Evolutionary conservation across 768 basidiomycete genomes (phyloP).

Genomic region (Mycena galopus): DNA sequence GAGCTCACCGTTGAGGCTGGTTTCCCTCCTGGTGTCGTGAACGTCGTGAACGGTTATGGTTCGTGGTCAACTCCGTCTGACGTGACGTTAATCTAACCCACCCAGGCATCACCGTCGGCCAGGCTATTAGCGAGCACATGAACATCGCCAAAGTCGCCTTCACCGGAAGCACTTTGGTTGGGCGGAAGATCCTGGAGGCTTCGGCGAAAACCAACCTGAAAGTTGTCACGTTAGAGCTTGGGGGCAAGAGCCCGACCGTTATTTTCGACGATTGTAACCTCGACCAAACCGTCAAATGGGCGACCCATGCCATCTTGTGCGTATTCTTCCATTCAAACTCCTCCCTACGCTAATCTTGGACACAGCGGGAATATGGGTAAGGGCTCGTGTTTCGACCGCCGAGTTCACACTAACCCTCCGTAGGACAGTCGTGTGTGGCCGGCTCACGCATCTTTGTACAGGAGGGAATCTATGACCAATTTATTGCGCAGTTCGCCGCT

Average conservation of each 20-base stretch:
- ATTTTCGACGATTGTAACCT: conserved; percentile 82
- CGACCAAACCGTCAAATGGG: conserved; percentile 81
- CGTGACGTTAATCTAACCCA: neutral
- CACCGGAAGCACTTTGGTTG: conserved; percentile 86
- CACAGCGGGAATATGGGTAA: conserved; percentile 36
- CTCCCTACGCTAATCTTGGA: conserved; percentile 1
- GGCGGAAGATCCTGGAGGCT: conserved; percentile 84
- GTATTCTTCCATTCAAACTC: conserved; percentile 37
- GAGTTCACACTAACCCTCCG: conserved; percentile 11
- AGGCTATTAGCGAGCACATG: conserved; percentile 72
- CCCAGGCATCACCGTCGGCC: conserved; percentile 59
- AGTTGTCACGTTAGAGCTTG: conserved; percentile 85
- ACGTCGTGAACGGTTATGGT: conserved; percentile 77
- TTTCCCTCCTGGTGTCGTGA: conserved; percentile 79
- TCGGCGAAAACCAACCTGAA: conserved; percentile 88
- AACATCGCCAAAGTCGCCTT: conserved; percentile 82
- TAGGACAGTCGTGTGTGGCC: conserved; percentile 86
- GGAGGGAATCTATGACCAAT: conserved; percentile 81
- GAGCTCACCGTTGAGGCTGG: conserved; percentile 75
- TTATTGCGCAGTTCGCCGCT: conserved; percentile 71
- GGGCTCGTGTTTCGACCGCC: neutral
- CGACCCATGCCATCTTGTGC: conserved; percentile 79
- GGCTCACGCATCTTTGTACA: conserved; percentile 91
- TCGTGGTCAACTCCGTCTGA: conserved; percentile 58
- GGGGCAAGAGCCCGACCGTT: conserved; percentile 80